Percentiles rank a stretch among this genome's conserved stretches.
Conservation (phyloP, 345 rosid genomes). For the Melastoma malabathricum region DNA sequence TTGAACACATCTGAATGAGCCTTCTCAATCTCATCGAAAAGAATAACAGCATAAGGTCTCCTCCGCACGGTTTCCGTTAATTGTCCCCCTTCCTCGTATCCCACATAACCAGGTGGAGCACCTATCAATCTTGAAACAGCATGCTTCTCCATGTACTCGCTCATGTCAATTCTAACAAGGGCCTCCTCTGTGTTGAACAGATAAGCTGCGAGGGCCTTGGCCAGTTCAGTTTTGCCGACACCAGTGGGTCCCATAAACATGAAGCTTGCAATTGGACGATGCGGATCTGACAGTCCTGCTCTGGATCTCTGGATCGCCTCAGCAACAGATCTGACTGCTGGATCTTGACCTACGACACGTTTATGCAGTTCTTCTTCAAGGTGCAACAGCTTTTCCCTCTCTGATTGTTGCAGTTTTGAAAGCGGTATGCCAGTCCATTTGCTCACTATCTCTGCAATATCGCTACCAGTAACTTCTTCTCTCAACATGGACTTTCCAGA, state of each 20-base stretch:
- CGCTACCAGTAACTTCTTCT: slow-evolving; percentile 89
- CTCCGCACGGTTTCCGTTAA: slow-evolving; percentile 84
- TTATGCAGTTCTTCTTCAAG: slow-evolving; percentile 87
- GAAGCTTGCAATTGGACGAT: slow-evolving; percentile 93
- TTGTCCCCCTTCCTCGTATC: slow-evolving; percentile 98
- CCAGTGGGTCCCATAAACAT: slow-evolving; percentile 99
- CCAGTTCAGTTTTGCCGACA: slow-evolving; percentile 94
- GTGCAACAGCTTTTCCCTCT: slow-evolving; percentile 72
- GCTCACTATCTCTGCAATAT: slow-evolving; percentile 89
- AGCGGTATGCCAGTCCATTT: slow-evolving; percentile 99
- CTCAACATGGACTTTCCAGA: slow-evolving; percentile 97
- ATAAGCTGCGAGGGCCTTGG: slow-evolving; percentile 87
- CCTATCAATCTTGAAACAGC: slow-evolving; percentile 94
- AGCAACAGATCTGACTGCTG: slow-evolving; percentile 87
- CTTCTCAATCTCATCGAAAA: slow-evolving; percentile 96
- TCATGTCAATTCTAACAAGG: slow-evolving; percentile 89
- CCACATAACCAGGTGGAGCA: slow-evolving; percentile 98
- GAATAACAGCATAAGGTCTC: slow-evolving; percentile 90
- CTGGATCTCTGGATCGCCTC: slow-evolving; percentile 98
- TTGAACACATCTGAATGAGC: slow-evolving; percentile 91
- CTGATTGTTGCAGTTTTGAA: slow-evolving; percentile 92
- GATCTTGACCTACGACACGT: slow-evolving; percentile 90
- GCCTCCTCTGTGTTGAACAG: slow-evolving; percentile 97
- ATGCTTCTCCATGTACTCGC: slow-evolving; percentile 99
- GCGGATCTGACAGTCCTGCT: slow-evolving; percentile 95